Conservation (phyloP, 208 protist species). For the Acanthamoeba royreba region DNA sequence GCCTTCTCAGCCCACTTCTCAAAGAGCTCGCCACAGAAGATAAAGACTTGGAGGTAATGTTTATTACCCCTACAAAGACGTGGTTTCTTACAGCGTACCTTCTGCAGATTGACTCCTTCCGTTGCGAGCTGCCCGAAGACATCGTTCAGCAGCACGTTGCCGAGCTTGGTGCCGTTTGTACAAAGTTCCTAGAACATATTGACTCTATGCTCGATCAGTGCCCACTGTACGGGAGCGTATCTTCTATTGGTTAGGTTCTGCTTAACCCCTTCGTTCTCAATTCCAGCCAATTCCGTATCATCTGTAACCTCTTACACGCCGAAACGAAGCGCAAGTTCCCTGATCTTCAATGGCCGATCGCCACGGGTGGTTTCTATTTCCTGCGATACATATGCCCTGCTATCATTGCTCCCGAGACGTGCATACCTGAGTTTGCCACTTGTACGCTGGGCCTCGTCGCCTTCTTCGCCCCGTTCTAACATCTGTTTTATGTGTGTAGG, state of each 20-base stretch:
- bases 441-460: neutral
- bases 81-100: no score
- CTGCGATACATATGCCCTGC: neutral
- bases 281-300: constrained; percentile 32
- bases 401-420: neutral
- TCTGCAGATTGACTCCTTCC: constrained; percentile 34
- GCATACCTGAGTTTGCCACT: neutral
- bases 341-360: neutral
- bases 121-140: neutral
- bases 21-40: neutral
- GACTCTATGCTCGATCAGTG: constrained; percentile 12
- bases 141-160: neutral
- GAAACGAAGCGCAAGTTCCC: constrained; percentile 17
- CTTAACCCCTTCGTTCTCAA: neutral
- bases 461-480: neutral
- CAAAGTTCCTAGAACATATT: neutral
- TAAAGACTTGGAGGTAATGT: constrained; percentile 17
- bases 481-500: neutral
- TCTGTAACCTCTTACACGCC: neutral
- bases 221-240: neutral
- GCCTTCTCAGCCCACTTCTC: neutral
- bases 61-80: no score
- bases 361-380: neutral
- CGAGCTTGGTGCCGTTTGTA: neutral
- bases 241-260: neutral